These are phyloP conservation scores for Pholiota conissans DNA, from an alignment of 768 basidiomycete genomes.

Conservation along the genomic window DNA sequence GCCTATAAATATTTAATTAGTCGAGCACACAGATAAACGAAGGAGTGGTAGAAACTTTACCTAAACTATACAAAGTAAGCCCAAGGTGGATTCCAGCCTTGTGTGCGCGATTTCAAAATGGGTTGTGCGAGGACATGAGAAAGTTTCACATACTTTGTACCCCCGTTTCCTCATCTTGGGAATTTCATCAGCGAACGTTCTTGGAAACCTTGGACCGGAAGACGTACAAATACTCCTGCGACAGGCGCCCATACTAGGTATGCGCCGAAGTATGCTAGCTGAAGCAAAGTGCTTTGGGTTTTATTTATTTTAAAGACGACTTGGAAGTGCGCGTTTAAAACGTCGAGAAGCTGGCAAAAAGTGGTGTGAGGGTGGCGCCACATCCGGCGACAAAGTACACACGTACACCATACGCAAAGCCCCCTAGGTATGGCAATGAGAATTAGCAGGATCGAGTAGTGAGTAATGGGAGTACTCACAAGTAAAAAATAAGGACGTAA, in stretches of 20 bases:
- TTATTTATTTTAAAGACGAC: constrained; percentile 64
- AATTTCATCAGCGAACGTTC: not conserved
- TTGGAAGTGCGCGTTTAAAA: constrained; percentile 75
- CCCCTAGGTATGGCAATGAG: constrained; percentile 39
- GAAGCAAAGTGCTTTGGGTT: constrained; percentile 72
- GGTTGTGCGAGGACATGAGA: not conserved
- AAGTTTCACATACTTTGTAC: constrained; percentile 51
- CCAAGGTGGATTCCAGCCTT: constrained; percentile 62
- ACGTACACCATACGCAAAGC: constrained; percentile 63
- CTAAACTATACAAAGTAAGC: constrained; percentile 56
- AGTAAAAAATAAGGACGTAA: constrained; percentile 77
- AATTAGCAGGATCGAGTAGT: not conserved
- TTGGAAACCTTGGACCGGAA: not conserved
- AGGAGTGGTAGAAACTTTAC: constrained; percentile 23
- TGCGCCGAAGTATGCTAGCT: constrained; percentile 73
- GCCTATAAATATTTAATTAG: constrained; percentile 33
- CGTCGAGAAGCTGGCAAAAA: constrained; percentile 54
- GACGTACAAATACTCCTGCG: constrained; percentile 55
- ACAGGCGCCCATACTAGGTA: constrained; percentile 62
- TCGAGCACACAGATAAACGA: not conserved
- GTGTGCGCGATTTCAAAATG: not conserved
- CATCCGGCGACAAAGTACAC: not conserved
- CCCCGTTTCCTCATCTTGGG: constrained; percentile 58
- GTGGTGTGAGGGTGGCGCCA: not conserved
- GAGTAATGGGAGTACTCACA: constrained; percentile 45